phyloP scores from a whole-genome alignment of 495 filamentous ascomycete genomes.

The Aspergillus wentii region DNA sequence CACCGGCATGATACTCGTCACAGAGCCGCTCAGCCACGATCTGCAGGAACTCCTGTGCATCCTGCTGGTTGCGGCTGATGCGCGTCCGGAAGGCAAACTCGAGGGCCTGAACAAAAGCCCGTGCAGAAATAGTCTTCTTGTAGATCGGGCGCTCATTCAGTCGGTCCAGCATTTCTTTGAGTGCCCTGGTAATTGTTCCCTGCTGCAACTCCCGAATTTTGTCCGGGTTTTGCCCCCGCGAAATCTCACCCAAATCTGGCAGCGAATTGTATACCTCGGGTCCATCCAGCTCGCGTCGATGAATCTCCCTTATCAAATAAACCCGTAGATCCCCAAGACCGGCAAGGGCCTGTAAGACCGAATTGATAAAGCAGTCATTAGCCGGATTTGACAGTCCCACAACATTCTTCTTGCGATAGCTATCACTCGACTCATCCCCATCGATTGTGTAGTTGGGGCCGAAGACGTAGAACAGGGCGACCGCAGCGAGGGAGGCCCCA shows the following conservation, averaged over 20 bases:
- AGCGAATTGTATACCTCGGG: constrained; percentile 61
- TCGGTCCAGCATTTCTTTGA: constrained; percentile 90
- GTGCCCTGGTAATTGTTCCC: constrained; percentile 75
- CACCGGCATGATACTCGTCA: constrained; percentile 88
- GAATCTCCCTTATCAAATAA: constrained; percentile 84
- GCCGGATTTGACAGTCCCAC: constrained; percentile 88
- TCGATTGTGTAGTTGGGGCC: constrained; percentile 93
- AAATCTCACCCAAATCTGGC: constrained; percentile 39
- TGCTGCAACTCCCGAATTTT: constrained; percentile 71
- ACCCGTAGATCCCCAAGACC: constrained; percentile 86
- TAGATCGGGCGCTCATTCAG: constrained; percentile 93
- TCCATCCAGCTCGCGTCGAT: constrained; percentile 74
- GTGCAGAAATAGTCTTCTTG: constrained; percentile 88
- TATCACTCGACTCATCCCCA: constrained; percentile 58
- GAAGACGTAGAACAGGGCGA: constrained; percentile 94
- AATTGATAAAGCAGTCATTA: constrained; percentile 99
- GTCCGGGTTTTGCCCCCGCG: constrained; percentile 44
- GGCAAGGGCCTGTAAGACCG: constrained; percentile 89
- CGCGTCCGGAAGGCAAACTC: constrained; percentile 83
- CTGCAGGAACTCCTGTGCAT: constrained; percentile 98
- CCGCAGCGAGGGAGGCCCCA: constrained; percentile 91
- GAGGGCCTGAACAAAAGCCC: constrained; percentile 69
- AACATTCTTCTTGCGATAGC: constrained; percentile 73
- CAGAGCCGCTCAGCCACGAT: constrained; percentile 85
- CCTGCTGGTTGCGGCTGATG: constrained; percentile 92